Evolutionary conservation across 148 eudicot genomes (phyloP), one percentile per base, ranked within the genome.

Genomic region (Chenopodium suecicum): DNA sequence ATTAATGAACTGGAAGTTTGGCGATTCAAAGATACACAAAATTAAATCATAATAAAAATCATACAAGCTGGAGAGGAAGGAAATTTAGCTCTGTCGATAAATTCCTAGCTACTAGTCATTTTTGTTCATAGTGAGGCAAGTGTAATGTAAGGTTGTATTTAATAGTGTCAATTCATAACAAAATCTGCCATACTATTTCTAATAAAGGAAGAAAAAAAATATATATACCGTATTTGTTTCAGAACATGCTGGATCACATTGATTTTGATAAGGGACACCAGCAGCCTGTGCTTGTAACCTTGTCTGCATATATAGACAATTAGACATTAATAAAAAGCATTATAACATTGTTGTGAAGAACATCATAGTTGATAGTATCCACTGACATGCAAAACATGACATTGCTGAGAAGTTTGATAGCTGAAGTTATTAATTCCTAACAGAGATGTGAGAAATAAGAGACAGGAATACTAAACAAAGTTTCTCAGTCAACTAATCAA

Each of bases 221-320:
- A 95, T 27, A 27, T 27, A 31, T 31, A 31, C 98, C 86, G 84
- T 70, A 81, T 86, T 81, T 17, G 94, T 67, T 65, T 85, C 92
- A 64, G 86, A 86, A 88, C 90, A 90, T 64, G 85, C 76, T 12
- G 82, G 81, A 7, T 74, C 76, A 81, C 92, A 87, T 31, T 90
- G 82, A 77, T 76, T 84, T 73, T 86, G 82, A 79, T 86, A 89
- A 76, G 91, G 89, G 71, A 91, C 89, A 16, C 94, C 94, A 85
- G 98, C 98, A 67, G 98, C 98, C 87, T 95, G 98, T 20, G 98
- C 98, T 89, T 95, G 98, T 88, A 95, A 86, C 85, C 98, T 93
- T 34, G 94, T 93, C 98, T 95, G 94, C 32, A 71, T 65, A 83
- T 44, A 34, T 7, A 60, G 20, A 50, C 31, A 22, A 34, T 34